phyloP scores from a whole-genome alignment of 2,329 filamentous ascomycete species.

The Diaporthe destruens region DNA sequence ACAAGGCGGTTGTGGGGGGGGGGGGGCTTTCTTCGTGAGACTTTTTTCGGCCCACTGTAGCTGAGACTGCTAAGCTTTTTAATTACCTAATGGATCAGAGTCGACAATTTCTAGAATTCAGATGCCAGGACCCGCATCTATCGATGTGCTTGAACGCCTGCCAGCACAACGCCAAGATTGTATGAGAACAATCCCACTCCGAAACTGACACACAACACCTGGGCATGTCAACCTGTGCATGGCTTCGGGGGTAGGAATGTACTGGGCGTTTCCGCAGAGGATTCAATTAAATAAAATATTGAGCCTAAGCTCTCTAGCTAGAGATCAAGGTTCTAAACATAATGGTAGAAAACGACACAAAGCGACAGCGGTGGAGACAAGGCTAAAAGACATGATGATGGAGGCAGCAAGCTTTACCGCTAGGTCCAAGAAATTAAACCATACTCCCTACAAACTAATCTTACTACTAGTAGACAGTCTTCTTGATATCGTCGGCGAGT shows the following conservation, averaged over 20 bases:
- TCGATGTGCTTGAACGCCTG: background rate
- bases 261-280: background rate
- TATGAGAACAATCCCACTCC: background rate
- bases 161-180: background rate
- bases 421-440: background rate
- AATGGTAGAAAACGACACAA: conserved; percentile 1
- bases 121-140: background rate
- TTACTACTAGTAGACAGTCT: conserved; percentile 24
- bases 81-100: background rate
- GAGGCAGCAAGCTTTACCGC: background rate
- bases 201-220: background rate
- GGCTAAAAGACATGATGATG: background rate
- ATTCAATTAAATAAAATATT: background rate
- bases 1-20: too few relatives aligned
- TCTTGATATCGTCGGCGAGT: conserved; percentile 34
- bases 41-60: too few relatives aligned
- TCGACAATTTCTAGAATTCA: background rate
- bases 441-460: background rate
- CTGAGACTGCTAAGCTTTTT: too few relatives aligned
- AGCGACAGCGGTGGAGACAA: background rate
- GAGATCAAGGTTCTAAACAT: background rate
- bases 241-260: background rate
- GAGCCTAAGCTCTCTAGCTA: too few relatives aligned
- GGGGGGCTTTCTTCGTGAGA: too few relatives aligned
- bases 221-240: background rate